phyloP scores from a whole-genome alignment of 148 eudicot genomes.

The Nepenthes gracilis region DNA sequence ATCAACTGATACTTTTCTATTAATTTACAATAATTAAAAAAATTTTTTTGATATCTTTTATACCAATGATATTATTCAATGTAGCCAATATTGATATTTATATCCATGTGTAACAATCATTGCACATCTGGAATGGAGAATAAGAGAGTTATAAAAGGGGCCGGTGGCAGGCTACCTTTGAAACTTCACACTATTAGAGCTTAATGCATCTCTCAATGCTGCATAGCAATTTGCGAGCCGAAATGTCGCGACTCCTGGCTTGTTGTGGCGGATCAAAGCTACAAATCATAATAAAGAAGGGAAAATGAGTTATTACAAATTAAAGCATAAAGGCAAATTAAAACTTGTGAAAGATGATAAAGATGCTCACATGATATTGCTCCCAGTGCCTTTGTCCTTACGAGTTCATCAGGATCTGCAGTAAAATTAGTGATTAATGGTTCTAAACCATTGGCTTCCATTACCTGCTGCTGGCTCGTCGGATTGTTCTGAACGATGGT shows the following conservation, averaged over 20 bases:
- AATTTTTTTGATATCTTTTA: too few relatives aligned
- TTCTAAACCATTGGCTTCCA: slow-evolving; percentile 89
- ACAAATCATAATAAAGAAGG: slow-evolving; percentile 2
- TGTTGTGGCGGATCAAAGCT: slow-evolving; percentile 89
- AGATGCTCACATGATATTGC: slow-evolving; percentile 78
- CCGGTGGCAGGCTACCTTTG: slow-evolving; percentile 44
- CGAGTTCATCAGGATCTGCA: slow-evolving; percentile 64
- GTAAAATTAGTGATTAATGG: slow-evolving; percentile 61
- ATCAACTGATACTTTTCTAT: too few relatives aligned
- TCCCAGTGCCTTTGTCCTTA: slow-evolving; percentile 80
- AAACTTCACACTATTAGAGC: slow-evolving; percentile 60
- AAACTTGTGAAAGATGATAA: too few relatives aligned
- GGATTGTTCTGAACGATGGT: slow-evolving; percentile 96
- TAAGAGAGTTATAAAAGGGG: neutral
- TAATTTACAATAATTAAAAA: too few relatives aligned
- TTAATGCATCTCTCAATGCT: slow-evolving; percentile 72
- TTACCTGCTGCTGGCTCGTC: slow-evolving; percentile 74
- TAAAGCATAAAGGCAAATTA: too few relatives aligned
- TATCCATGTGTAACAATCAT: neutral
- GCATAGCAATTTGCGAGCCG: slow-evolving; percentile 93
- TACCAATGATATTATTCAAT: too few relatives aligned
- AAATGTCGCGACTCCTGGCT: slow-evolving; percentile 79
- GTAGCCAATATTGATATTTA: too few relatives aligned
- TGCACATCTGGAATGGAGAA: neutral
- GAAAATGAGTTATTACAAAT: neutral